These are phyloP conservation scores for Penstemon newberryi DNA, from an alignment of 257 asterid species.

Conservation along the genomic window DNA sequence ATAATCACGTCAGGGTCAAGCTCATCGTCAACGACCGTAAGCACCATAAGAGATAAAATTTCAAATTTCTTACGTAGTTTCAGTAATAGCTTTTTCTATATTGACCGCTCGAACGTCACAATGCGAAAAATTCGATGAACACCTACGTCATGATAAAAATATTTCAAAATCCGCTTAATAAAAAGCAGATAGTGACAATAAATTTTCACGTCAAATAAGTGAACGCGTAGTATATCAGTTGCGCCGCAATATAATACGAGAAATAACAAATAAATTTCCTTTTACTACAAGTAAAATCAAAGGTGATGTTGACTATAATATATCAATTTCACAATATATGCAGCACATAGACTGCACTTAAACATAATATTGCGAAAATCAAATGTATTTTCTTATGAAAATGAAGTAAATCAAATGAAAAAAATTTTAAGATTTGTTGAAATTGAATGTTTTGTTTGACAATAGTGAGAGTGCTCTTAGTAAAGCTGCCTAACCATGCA, in stretches of 20 bases:
- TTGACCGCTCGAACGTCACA: neutral
- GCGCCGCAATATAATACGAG: neutral
- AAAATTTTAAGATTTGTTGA: neutral
- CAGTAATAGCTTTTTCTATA: too few relatives aligned
- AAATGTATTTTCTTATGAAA: neutral
- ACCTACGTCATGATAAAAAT: neutral
- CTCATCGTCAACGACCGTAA: neutral
- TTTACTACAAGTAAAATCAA: too few relatives aligned
- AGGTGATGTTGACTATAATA: too few relatives aligned
- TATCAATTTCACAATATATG: too few relatives aligned
- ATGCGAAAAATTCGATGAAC: too few relatives aligned
- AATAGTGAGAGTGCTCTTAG: constrained; percentile 4
- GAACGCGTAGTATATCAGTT: neutral
- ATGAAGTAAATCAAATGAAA: neutral
- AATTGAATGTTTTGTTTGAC: constrained; percentile 23
- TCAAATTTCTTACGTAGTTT: too few relatives aligned
- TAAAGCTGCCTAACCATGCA: constrained; percentile 26
- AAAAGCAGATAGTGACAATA: too few relatives aligned
- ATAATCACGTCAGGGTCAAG: neutral
- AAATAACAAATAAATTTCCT: too few relatives aligned
- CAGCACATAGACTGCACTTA: too few relatives aligned
- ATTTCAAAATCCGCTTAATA: too few relatives aligned
- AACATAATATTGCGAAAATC: too few relatives aligned
- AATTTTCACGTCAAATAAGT: too few relatives aligned
- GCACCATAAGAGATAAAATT: neutral